Evolutionary conservation across 148 eudicot genomes (phyloP).

Genomic region (Cornus controversa): DNA sequence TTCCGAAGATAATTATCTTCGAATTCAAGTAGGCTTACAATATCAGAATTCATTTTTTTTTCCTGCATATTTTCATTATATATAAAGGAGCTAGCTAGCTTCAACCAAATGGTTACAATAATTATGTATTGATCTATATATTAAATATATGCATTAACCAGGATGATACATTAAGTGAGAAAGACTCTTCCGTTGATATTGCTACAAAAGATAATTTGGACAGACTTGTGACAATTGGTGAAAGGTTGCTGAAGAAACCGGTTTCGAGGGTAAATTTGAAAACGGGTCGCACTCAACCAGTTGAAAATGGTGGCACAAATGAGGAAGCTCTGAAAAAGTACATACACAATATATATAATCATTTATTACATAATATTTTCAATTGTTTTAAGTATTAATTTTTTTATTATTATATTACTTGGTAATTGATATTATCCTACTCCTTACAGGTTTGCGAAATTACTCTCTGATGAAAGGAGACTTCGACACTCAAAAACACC

Average conservation of each 20-base stretch:
- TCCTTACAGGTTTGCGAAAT: slow-evolving; percentile 40
- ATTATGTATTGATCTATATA: too few species aligned
- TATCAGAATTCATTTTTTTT: neutral
- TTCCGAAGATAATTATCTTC: too few species aligned
- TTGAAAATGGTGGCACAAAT: slow-evolving; percentile 43
- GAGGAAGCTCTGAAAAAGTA: slow-evolving; percentile 36
- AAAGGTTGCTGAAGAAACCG: too few species aligned
- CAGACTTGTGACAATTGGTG: too few species aligned
- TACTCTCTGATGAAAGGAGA: too few species aligned
- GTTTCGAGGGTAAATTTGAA: too few species aligned
- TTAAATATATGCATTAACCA: slow-evolving; percentile 2
- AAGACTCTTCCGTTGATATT: slow-evolving; percentile 34
- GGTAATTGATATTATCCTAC: neutral
- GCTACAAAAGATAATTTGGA: slow-evolving; percentile 49
- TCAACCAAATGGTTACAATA: too few species aligned
- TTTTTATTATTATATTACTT: neutral
- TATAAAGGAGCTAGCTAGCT: too few species aligned
- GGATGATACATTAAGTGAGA: slow-evolving; percentile 49
- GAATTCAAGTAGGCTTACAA: slow-evolving; percentile 5
- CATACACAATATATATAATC: neutral
- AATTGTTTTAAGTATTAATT: neutral
- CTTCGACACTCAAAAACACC: slow-evolving; percentile 14
- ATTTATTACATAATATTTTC: too few species aligned
- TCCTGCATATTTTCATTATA: neutral
- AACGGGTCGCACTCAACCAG: too few species aligned